Conservation (phyloP, 345 rosid genomes). For the Gossypium mustelinum region DNA sequence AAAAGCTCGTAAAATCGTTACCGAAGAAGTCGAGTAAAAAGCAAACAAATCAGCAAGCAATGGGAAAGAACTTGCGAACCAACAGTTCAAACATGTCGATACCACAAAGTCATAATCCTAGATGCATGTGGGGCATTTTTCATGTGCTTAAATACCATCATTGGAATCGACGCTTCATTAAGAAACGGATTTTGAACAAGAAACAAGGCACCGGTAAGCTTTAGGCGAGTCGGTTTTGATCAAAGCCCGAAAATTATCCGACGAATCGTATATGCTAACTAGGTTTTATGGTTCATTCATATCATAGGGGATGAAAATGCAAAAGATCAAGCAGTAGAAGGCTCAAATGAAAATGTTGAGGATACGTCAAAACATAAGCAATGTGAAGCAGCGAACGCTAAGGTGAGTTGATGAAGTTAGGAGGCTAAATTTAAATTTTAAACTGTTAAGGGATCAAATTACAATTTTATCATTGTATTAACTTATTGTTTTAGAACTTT, state of each 20-base stretch:
- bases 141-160: slow-evolving; percentile 56
- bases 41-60: background rate
- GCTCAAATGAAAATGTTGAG: slow-evolving; percentile 3
- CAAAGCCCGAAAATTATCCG: background rate
- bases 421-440: no score
- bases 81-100: background rate
- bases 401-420: slow-evolving; percentile 23
- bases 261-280: background rate
- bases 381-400: slow-evolving; percentile 4
- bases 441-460: no score
- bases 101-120: slow-evolving; percentile 22
- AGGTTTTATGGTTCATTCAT: background rate
- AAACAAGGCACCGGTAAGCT: slow-evolving; percentile 33
- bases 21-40: background rate
- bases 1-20: background rate
- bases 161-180: slow-evolving; percentile 72
- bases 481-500: no score
- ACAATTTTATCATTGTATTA: no score
- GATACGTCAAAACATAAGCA: slow-evolving; percentile 1
- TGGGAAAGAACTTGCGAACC: slow-evolving; percentile 3
- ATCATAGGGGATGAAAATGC: slow-evolving; percentile 29
- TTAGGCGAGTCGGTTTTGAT: background rate
- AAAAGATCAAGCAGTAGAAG: slow-evolving; percentile 9
- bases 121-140: slow-evolving; percentile 69
- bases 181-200: slow-evolving; percentile 55